phyloP scores from a whole-genome alignment of 2,329 filamentous ascomycete species.

The Trichoderma atrobrunneum region DNA sequence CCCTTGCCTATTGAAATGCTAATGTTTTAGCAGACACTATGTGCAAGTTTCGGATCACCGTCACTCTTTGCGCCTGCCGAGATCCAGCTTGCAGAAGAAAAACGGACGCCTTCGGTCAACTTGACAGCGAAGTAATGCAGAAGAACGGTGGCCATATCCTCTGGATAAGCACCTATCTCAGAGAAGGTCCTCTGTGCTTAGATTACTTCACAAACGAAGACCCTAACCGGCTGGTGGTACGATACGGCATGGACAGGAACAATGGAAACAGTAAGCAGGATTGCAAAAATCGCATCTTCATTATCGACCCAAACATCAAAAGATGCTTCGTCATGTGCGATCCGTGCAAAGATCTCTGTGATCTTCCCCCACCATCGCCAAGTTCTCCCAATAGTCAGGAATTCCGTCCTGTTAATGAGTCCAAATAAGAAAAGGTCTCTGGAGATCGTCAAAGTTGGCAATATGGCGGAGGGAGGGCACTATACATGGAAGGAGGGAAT shows the following conservation, averaged over 20 bases:
- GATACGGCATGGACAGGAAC: constrained; percentile 18
- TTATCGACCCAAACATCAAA: neutral
- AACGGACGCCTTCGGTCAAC: neutral
- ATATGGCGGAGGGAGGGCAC: neutral
- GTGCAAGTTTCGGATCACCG: neutral
- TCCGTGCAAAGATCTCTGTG: neutral
- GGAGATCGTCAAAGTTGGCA: neutral
- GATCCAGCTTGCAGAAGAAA: neutral
- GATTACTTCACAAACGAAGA: constrained; percentile 18
- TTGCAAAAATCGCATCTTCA: constrained; percentile 14
- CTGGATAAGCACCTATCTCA: constrained; percentile 3
- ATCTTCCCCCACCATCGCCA: neutral
- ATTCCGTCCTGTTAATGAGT: neutral
- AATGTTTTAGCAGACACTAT: neutral
- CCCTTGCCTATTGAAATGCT: neutral
- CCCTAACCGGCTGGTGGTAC: constrained; percentile 14
- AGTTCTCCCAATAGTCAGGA: neutral
- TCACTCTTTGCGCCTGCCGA: neutral
- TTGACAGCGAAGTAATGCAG: constrained; percentile 1
- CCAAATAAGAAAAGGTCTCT: neutral
- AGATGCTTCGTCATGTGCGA: neutral
- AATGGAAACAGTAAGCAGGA: constrained; percentile 21
- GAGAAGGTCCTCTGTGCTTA: constrained; percentile 12
- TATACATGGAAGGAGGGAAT: neutral
- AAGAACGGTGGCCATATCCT: constrained; percentile 11